Evolutionary conservation across 2,329 filamentous ascomycete genomes (phyloP).

Genomic region (Penicillium sp.): DNA sequence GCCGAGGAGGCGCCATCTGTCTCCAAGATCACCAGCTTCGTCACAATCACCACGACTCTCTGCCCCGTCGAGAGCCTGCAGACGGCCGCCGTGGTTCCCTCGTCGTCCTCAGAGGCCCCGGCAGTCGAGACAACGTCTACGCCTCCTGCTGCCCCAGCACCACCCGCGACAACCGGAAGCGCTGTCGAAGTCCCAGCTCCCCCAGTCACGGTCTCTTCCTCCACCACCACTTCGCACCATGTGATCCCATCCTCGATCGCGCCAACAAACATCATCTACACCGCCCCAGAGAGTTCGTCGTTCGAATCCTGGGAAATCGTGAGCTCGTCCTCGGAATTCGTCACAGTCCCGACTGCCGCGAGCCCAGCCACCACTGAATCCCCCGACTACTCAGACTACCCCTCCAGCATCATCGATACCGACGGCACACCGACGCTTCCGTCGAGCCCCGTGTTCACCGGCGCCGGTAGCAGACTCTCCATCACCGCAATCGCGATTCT

Average conservation of each 20-base stretch:
- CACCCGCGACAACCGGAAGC: background rate
- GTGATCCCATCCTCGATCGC: background rate
- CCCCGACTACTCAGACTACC: background rate
- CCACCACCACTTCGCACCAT: background rate
- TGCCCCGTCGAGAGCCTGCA: slow-evolving; percentile 9
- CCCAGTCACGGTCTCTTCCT: background rate
- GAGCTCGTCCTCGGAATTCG: slow-evolving; percentile 1
- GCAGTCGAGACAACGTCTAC: slow-evolving; percentile 3
- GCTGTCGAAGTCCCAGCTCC: background rate
- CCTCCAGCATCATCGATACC: slow-evolving; percentile 1
- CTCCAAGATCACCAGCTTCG: slow-evolving; percentile 16
- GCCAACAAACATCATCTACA: slow-evolving; percentile 3
- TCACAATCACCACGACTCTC: slow-evolving; percentile 13
- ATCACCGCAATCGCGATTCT: slow-evolving; percentile 22
- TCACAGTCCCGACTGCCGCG: slow-evolving; percentile 1
- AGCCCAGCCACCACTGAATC: slow-evolving; percentile 2
- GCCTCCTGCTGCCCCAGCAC: background rate
- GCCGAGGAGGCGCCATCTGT: background rate
- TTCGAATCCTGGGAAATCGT: background rate
- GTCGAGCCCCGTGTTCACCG: slow-evolving; percentile 30
- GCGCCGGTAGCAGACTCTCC: slow-evolving; percentile 26
- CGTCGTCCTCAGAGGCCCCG: background rate
- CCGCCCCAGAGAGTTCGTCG: background rate
- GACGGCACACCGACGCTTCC: slow-evolving; percentile 21
- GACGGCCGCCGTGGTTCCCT: background rate